Percentiles rank a stretch among this genome's conserved stretches.
Evolutionary conservation across 2,329 filamentous ascomycete species (phyloP).

Genomic region (Scedosporium apiospermum): DNA sequence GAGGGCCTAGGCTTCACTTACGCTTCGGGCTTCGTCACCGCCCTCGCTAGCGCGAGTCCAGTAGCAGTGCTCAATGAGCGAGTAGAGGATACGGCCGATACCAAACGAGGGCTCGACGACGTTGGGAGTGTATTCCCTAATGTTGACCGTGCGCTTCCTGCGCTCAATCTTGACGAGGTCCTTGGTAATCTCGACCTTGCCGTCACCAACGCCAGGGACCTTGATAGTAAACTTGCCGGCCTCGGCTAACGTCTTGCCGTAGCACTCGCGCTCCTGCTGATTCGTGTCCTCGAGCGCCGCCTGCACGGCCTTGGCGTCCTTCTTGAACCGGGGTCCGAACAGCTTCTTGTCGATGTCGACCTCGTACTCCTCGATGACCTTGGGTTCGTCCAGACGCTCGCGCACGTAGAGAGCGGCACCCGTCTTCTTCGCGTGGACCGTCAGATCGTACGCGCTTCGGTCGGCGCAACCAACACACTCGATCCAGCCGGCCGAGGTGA

Average conservation of each 20-base stretch:
- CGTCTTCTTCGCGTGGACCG: constrained; percentile 87
- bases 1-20: constrained; percentile 38
- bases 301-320: constrained; percentile 81
- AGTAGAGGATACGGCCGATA: constrained; percentile 83
- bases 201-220: constrained; percentile 55
- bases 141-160: constrained; percentile 71
- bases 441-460: constrained; percentile 87
- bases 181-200: constrained; percentile 69
- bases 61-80: constrained; percentile 87
- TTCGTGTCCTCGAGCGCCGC: constrained; percentile 63
- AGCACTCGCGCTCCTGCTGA: constrained; percentile 72
- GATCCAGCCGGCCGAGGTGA: constrained; percentile 91
- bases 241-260: constrained; percentile 63
- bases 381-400: constrained; percentile 68
- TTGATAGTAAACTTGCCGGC: constrained; percentile 69
- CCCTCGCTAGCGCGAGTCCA: constrained; percentile 65
- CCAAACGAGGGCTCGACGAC: constrained; percentile 92
- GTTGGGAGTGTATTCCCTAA: constrained; percentile 84
- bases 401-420: constrained; percentile 78
- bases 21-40: constrained; percentile 68
- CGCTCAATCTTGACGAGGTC: constrained; percentile 80
- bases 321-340: constrained; percentile 92
- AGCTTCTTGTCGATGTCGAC: constrained; percentile 89
- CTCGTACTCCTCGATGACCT: constrained; percentile 77
- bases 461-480: constrained; percentile 97